Conservation (phyloP, 2,329 filamentous ascomycete genomes). For the Nannizzia gypsea region DNA sequence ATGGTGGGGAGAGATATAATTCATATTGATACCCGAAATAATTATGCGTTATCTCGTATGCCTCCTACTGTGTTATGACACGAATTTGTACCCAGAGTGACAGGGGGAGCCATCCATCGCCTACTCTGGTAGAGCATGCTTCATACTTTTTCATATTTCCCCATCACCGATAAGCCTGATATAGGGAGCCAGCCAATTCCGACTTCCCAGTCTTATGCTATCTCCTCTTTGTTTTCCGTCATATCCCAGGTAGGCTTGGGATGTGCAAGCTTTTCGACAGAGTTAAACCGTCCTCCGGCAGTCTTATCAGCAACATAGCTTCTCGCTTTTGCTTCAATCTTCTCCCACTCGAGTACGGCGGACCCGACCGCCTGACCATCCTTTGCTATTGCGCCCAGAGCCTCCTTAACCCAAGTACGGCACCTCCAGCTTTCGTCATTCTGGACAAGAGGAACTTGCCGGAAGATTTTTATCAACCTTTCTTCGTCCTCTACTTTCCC, state of each 20-base stretch:
- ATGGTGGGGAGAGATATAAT: conserved; percentile 25
- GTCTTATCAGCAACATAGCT: conserved; percentile 28
- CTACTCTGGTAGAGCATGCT: no score
- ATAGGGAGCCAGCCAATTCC: neutral
- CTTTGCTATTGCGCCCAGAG: conserved; percentile 22
- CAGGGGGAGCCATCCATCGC: no score
- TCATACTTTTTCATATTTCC: no score
- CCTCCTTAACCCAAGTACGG: conserved; percentile 30
- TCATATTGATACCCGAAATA: conserved; percentile 7
- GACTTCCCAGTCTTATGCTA: neutral
- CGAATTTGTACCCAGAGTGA: no score
- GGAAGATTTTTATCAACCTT: conserved; percentile 25
- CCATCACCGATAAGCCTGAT: neutral
- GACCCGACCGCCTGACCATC: conserved; percentile 32
- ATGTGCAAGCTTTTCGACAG: conserved; percentile 9
- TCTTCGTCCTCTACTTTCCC: conserved; percentile 30
- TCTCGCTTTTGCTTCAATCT: conserved; percentile 26
- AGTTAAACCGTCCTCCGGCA: conserved; percentile 16
- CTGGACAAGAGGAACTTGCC: conserved; percentile 23
- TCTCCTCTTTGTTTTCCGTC: conserved; percentile 17
- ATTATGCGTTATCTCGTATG: neutral
- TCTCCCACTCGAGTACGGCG: conserved; percentile 25
- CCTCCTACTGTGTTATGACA: no score
- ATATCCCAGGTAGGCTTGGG: conserved; percentile 22
- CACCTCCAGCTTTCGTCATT: conserved; percentile 31